Base-by-base conservation (phyloP, 1,139 yeast species). In the Scheffersomyces titani region DNA sequence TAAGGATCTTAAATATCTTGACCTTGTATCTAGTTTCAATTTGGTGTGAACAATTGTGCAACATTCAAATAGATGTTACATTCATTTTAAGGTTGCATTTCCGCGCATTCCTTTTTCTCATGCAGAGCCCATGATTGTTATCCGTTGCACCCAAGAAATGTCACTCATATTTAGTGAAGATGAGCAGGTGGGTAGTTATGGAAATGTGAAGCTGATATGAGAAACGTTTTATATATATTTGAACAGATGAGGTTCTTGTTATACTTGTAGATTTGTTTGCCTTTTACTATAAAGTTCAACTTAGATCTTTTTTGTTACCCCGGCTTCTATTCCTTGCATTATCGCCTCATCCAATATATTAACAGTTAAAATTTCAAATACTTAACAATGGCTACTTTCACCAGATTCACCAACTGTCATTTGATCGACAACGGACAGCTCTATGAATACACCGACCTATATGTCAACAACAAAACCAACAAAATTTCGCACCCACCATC, bases 351-450 rank as follows among this genome's bases (percentile, higher is more conserved):
- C 40, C 13, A 30, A 30, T 49, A 18, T 19, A n/a, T 20, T 47
- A 18, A 7, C 50, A 11, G 7, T 16, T 11, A 19, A 5, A 24
- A 13, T 20, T 20, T 5, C 13, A 19, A 9, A 19, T 47, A 20
- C 19, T 47, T 19, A 6, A 22, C 30, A 20, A 59, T 60, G 63
- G 54, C 61, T 19, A 57, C 49, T 9, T 46, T 54, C 50, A 59
- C 69, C 48, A 66, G 63, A 49, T 83, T 84, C 63, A 80, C 84
- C 52, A 85, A 85, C 68, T 80, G 88, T 63, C 73, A 76, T 51
- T 72, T 85, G 55, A 79, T 85, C 54, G 88, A 84, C 59, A 75
- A 80, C 55, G 88, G 88, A 5, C 67, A 69, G 56, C 69, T 82
- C 49, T 68, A 68, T 55, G 66, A 70, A 47, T 66, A 72, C 55